Percentiles rank a stretch among this genome's conserved stretches.
Evolutionary conservation across 1,284 basidiomycete species (phyloP).

Genomic region (Apiotrichum laibachii): DNA sequence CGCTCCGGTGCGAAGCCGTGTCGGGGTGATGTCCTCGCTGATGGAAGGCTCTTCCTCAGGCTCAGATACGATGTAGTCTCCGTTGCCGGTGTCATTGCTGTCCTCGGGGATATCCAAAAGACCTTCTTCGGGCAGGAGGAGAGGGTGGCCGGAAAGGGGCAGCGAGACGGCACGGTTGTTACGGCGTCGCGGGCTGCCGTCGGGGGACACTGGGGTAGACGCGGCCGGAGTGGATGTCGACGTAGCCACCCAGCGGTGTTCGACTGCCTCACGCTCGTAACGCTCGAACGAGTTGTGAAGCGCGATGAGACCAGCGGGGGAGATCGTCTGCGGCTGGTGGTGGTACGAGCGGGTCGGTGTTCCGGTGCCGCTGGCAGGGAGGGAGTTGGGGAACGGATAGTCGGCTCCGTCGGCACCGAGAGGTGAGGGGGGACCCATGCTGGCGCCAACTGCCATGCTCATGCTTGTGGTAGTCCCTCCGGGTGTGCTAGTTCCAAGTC

Average conservation of each 20-base stretch:
- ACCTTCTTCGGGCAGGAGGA: neutral
- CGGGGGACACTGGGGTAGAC: neutral
- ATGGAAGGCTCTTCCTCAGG: neutral
- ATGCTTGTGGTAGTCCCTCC: neutral
- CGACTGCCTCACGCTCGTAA: neutral
- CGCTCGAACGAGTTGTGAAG: conserved; percentile 4
- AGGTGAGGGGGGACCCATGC: neutral
- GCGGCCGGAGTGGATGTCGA: neutral
- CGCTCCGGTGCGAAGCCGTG: no score
- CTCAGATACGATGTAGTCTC: neutral
- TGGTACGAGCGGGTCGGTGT: neutral
- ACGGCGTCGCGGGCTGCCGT: neutral
- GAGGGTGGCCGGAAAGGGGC: neutral
- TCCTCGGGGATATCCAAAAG: no score
- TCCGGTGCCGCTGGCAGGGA: neutral
- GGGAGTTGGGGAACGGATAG: neutral
- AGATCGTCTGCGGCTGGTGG: neutral
- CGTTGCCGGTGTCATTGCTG: no score
- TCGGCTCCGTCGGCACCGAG: neutral
- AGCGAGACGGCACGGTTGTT: neutral
- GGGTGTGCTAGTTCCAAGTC: neutral
- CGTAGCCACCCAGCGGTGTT: conserved; percentile 1
- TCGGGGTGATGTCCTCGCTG: no score
- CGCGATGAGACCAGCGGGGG: neutral
- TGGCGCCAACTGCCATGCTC: neutral